Conservation (phyloP, 2,329 filamentous ascomycete genomes). For the Neurospora sp. region DNA sequence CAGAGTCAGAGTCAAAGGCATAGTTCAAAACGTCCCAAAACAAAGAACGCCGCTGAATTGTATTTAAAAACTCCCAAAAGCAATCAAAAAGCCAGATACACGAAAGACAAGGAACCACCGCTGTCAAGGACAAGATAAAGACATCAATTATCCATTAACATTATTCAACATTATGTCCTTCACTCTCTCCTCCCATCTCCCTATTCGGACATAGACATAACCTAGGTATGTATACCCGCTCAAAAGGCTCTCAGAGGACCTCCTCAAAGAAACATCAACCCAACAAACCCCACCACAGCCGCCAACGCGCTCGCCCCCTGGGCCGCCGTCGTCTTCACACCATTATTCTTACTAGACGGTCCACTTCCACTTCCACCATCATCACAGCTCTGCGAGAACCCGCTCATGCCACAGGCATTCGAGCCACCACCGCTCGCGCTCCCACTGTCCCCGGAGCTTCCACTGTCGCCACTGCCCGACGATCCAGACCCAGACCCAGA, state of each 20-base stretch:
- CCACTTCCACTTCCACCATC: constrained; percentile 16
- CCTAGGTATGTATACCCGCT: not conserved
- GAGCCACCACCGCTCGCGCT: constrained; percentile 15
- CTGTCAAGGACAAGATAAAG: not conserved
- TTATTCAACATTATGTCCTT: not conserved
- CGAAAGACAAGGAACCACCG: not conserved
- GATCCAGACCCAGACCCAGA: constrained; percentile 8
- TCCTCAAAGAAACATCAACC: constrained; percentile 22
- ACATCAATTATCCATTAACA: not conserved
- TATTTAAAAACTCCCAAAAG: not conserved
- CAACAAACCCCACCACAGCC: constrained; percentile 25
- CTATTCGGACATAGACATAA: not conserved
- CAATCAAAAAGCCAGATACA: not conserved
- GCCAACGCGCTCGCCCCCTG: constrained; percentile 28
- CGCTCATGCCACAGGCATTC: constrained; percentile 24
- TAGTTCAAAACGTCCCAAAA: not conserved
- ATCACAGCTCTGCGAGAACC: constrained; percentile 33
- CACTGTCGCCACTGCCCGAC: not conserved
- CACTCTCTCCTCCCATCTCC: too few relatives aligned
- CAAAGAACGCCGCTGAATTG: not conserved
- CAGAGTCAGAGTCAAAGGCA: not conserved
- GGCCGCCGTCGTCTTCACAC: constrained; percentile 17
- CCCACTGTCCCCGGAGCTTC: constrained; percentile 13
- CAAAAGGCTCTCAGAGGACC: too few relatives aligned
- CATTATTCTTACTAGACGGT: constrained; percentile 20